A percentile compares a stretch with the other conserved stretches of the same genome.
phyloP scores from a whole-genome alignment of 2,329 filamentous ascomycete species.

The Tolypocladium album region DNA sequence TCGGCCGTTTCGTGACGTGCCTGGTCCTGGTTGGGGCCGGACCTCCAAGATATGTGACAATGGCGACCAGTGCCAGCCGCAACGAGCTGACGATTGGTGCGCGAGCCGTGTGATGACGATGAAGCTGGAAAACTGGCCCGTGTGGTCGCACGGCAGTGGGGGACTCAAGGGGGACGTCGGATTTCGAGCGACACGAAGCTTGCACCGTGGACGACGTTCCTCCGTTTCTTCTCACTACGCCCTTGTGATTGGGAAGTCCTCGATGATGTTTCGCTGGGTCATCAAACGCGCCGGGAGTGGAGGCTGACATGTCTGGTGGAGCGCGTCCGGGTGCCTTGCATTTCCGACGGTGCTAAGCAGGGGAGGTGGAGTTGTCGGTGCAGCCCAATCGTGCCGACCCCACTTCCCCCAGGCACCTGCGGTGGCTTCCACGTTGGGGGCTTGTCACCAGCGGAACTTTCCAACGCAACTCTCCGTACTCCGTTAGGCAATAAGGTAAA shows the following conservation, averaged over 20 bases:
- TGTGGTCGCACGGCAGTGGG: constrained; percentile 1
- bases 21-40: neutral
- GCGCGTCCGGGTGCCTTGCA: neutral
- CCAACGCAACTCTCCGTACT: too few relatives aligned
- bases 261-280: neutral
- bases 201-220: neutral
- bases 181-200: neutral
- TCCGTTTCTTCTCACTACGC: neutral
- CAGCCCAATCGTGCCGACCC: neutral
- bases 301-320: neutral
- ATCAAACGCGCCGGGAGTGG: neutral
- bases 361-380: neutral
- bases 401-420: neutral
- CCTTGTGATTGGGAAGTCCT: neutral
- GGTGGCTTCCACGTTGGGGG: too few relatives aligned
- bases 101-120: neutral
- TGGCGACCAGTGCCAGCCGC: too few relatives aligned
- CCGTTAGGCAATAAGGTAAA: too few relatives aligned
- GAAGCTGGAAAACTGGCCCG: neutral
- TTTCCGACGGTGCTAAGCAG: neutral
- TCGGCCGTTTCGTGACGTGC: neutral
- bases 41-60: neutral
- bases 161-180: neutral
- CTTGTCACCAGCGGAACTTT: too few relatives aligned
- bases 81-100: neutral